These are phyloP conservation scores for Fusarium nodosum DNA, from an alignment of 2,329 filamentous ascomycete genomes.

Conservation along the genomic window DNA sequence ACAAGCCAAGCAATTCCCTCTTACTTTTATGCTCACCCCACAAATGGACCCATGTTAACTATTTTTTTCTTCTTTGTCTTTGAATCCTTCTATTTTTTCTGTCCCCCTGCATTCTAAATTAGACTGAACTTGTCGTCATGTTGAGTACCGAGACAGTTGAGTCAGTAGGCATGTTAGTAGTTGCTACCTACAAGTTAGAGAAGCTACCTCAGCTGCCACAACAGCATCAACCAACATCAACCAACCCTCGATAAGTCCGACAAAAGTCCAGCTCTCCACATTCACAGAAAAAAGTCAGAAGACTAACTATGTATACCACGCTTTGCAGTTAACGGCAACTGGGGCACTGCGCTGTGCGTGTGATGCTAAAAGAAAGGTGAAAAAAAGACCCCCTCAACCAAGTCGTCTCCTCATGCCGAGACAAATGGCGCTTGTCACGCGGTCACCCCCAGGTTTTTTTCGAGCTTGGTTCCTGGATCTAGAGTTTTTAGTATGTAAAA, in stretches of 20 bases:
- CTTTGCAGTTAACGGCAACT: constrained; percentile 51
- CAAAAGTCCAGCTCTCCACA: neutral
- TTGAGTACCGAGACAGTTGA: constrained; percentile 6
- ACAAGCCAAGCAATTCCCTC: constrained; percentile 22
- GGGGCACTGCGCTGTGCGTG: constrained; percentile 30
- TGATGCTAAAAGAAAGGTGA: constrained; percentile 31
- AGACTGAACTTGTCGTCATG: constrained; percentile 34
- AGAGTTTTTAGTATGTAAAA: constrained; percentile 51
- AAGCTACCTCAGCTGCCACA: neutral
- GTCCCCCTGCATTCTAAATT: constrained; percentile 45
- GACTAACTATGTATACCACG: constrained; percentile 20
- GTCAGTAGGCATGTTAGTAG: too few relatives aligned
- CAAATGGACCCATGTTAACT: constrained; percentile 37
- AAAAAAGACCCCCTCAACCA: neutral
- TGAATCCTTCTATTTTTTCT: constrained; percentile 8
- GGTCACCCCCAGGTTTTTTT: constrained; percentile 38
- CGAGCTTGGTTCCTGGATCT: constrained; percentile 45
- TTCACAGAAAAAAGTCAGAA: neutral
- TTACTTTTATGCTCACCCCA: constrained; percentile 43
- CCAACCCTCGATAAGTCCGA: neutral
- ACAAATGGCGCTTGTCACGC: constrained; percentile 47
- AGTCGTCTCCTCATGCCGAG: constrained; percentile 7
- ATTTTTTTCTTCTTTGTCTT: constrained; percentile 4
- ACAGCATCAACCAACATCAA: neutral
- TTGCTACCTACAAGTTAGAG: too few relatives aligned